Base-by-base conservation (phyloP, 2,329 filamentous ascomycete genomes). In the Hypoxylon sp. region DNA sequence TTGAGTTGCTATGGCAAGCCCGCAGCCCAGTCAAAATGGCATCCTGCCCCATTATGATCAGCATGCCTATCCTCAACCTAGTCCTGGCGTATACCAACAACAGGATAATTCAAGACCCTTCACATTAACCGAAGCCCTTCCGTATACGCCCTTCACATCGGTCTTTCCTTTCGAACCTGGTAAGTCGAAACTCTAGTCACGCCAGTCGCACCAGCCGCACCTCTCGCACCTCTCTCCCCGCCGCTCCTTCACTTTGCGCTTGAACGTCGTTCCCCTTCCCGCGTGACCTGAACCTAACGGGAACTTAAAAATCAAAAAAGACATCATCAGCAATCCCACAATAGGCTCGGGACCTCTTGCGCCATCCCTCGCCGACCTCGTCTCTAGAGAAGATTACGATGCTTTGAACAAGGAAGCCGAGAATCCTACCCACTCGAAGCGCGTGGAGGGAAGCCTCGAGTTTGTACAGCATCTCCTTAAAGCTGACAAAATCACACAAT, bases 61-160 rank as follows among this genome's bases (percentile, higher is more conserved):
- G 27, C 72, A 73, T 39, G 39, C 45, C 55, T 71, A 70, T 59
- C 71, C 64, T 12, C 62, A 51, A 32, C 51, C 59, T 32, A 32
- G 23, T 48, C 43, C 48, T 14, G 52, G 51, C 45, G 43, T 39
- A 8, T 56, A 63, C 23, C 51, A 65, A 8, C 52, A 61, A 39
- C 67, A 59, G 6, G 48, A 67, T 32, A 64, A 21, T 32, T 51
- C 66, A 19, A 72, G 83, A 58, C 84, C 88, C 1, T 88, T 90
- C 74, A 86, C 86, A 2, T 85, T 96, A 11, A 86, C 90, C 61
- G 91, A 96, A 75, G 92, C 92, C 29, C 83, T 96, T 47, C 91
- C 91, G n/a, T 94, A 90, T 79, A 92, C 92, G 54, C 92, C 93
- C 23, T 90, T 95, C 76, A 92, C 90, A 51, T 93, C 91, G 2